Base-by-base conservation (phyloP, 352 stramenopile genomes). In the Phytophthora agathidicida region DNA sequence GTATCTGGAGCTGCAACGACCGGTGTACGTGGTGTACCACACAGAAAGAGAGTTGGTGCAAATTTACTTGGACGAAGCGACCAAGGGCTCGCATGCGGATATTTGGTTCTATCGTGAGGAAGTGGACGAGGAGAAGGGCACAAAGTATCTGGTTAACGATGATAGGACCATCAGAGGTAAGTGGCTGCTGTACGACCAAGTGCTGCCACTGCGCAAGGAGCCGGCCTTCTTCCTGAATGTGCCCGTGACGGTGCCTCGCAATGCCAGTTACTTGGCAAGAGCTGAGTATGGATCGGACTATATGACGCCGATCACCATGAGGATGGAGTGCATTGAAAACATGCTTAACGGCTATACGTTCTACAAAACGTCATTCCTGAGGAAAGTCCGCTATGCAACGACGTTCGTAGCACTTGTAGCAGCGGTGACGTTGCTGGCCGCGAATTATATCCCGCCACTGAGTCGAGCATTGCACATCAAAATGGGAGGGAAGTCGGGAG, bases 261-360 rank as follows among this genome's bases (percentile, higher is more conserved):
- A 93, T 42, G 73, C 81, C 1, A 77, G 74, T 37, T 89, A 73
- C 52, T 59, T 91, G 26, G 83, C 83, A 2, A 51, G 67, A 22
- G 77, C 79, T 8, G 83, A 93, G 69, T 93, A 93, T 53, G 83
- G 83, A 37, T 26, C 24, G 1, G 82, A 66, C 51, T 93, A 75
- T 35, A 91, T 93, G 79, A 88, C 73, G 35, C 83, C 83, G 5
- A 53, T 93, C 14, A 80, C 70, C 0, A 93, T 83, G 57, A 73
- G 79, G 37, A 76, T 93, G 60, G 83, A 93, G 63, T 93, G 83
- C 44, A 80, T 93, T 45, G 83, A 93, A 63, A 93, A 93, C 50
- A 61, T 91, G 22, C 60, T 78, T 32, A 92, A 92, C 27, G 82
- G 82, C 11, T 92, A 90, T 60, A 69, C 75, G 23, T 92, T 92